Conservation (phyloP, 2,329 filamentous ascomycete species). For the Domatiomyces catenatus region DNA sequence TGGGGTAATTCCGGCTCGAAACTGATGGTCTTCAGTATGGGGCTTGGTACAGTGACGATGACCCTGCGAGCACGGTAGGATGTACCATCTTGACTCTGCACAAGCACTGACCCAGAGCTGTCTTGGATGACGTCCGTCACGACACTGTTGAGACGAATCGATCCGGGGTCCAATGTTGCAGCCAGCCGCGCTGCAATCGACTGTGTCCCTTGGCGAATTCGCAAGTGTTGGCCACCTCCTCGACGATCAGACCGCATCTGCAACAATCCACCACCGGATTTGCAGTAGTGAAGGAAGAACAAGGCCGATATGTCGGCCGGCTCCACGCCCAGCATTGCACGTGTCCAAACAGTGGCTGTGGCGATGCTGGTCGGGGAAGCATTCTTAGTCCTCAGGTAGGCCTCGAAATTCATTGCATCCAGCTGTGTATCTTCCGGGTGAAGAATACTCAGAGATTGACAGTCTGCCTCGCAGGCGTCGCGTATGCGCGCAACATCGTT, state of each 20-base stretch:
- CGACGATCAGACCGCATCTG: slow-evolving; percentile 39
- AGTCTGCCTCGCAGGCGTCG: slow-evolving; percentile 25
- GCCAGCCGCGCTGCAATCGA: slow-evolving; percentile 27
- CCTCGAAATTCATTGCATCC: slow-evolving; percentile 27
- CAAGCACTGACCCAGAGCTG: slow-evolving; percentile 15
- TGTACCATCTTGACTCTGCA: slow-evolving; percentile 7
- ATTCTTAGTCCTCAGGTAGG: slow-evolving; percentile 23
- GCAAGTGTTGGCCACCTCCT: slow-evolving; percentile 38
- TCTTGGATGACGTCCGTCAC: slow-evolving; percentile 22
- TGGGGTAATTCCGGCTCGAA: slow-evolving; percentile 35
- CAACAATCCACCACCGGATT: slow-evolving; percentile 36
- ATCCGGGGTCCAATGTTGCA: slow-evolving; percentile 18
- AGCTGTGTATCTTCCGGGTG: slow-evolving; percentile 17
- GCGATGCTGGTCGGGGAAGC: slow-evolving; percentile 21
- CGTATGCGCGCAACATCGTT: slow-evolving; percentile 22
- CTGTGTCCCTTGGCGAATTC: slow-evolving; percentile 35
- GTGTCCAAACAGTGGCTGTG: slow-evolving; percentile 32
- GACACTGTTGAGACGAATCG: slow-evolving; percentile 18
- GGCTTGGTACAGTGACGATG: slow-evolving; percentile 35
- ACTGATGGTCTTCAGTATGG: slow-evolving; percentile 30
- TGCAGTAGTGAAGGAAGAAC: slow-evolving; percentile 43
- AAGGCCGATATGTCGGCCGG: slow-evolving; percentile 36
- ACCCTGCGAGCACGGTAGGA: slow-evolving; percentile 28
- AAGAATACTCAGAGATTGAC: slow-evolving; percentile 21
- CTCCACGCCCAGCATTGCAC: slow-evolving; percentile 38